These are phyloP conservation scores for Astrocystis sublimbata DNA, from an alignment of 495 filamentous ascomycete species.

Conservation along the genomic window DNA sequence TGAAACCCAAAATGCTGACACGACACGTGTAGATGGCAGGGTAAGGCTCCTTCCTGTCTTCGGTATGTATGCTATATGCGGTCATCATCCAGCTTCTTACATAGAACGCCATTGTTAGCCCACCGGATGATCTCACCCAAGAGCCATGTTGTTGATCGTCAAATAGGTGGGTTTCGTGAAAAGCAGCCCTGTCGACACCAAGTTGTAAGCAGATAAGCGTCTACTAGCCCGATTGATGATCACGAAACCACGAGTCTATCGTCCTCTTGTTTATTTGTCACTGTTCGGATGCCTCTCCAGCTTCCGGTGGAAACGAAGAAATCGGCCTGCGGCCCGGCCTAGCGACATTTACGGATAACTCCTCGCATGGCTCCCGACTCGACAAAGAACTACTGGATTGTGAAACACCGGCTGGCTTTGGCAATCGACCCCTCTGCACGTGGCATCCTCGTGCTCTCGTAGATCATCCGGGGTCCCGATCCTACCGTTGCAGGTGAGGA, in stretches of 20 bases:
- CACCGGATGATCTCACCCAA: neutral
- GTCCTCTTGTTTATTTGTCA: neutral
- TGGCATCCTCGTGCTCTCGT: constrained; percentile 8
- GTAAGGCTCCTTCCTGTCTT: neutral
- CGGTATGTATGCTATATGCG: neutral
- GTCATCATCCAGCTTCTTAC: constrained; percentile 7
- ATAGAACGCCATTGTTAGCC: neutral
- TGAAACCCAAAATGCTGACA: neutral
- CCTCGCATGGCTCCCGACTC: no score
- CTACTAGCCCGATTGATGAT: neutral
- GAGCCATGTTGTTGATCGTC: no score
- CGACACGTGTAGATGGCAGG: neutral
- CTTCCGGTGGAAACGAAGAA: neutral
- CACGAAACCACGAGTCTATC: neutral
- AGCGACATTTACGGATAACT: neutral
- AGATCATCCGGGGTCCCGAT: neutral
- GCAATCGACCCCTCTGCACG: constrained; percentile 9
- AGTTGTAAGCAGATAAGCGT: neutral
- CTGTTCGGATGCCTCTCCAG: neutral
- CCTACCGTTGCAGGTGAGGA: neutral
- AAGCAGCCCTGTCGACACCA: neutral
- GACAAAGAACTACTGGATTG: no score
- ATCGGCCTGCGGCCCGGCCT: neutral
- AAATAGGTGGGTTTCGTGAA: no score
- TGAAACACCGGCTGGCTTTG: neutral